Evolutionary conservation across 2,329 filamentous ascomycete species (phyloP).

Genomic region (Beauveria medogensis): DNA sequence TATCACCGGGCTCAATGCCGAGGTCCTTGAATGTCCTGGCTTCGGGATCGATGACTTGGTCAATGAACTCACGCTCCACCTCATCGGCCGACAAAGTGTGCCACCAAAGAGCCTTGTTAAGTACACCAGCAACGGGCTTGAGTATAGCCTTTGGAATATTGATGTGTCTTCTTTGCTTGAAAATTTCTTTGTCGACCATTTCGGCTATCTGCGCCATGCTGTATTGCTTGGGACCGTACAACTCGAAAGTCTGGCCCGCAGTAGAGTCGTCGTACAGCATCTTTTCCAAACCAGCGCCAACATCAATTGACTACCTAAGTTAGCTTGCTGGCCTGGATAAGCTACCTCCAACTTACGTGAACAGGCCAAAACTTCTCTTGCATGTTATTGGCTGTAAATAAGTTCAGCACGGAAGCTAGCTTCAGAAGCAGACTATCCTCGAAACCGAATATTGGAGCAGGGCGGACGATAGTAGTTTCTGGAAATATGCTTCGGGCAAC

Average conservation of each 20-base stretch:
- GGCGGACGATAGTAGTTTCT: slow-evolving; percentile 93
- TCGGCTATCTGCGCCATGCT: slow-evolving; percentile 78
- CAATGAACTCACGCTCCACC: slow-evolving; percentile 84
- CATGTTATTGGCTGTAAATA: slow-evolving; percentile 90
- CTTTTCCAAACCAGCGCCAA: slow-evolving; percentile 77
- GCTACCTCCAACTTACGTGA: slow-evolving; percentile 51
- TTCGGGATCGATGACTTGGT: slow-evolving; percentile 80
- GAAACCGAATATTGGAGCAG: slow-evolving; percentile 87
- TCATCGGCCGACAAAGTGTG: slow-evolving; percentile 73
- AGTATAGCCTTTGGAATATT: slow-evolving; percentile 79
- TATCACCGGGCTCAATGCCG: slow-evolving; percentile 79
- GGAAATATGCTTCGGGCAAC: slow-evolving; percentile 85
- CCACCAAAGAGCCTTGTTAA: slow-evolving; percentile 89
- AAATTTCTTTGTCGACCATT: slow-evolving; percentile 85
- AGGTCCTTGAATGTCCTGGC: slow-evolving; percentile 96
- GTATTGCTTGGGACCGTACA: slow-evolving; percentile 91
- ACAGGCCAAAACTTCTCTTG: slow-evolving; percentile 85
- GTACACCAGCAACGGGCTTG: slow-evolving; percentile 62
- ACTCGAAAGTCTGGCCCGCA: slow-evolving; percentile 83
- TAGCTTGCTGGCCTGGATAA: not conserved
- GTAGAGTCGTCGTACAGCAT: slow-evolving; percentile 91
- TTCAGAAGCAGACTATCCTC: slow-evolving; percentile 87
- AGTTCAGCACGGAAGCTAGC: slow-evolving; percentile 69
- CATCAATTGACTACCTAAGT: slow-evolving; percentile 66
- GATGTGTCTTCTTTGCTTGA: slow-evolving; percentile 81